phyloP scores from a whole-genome alignment of 306 rosid species.

The Quercus cerris region DNA sequence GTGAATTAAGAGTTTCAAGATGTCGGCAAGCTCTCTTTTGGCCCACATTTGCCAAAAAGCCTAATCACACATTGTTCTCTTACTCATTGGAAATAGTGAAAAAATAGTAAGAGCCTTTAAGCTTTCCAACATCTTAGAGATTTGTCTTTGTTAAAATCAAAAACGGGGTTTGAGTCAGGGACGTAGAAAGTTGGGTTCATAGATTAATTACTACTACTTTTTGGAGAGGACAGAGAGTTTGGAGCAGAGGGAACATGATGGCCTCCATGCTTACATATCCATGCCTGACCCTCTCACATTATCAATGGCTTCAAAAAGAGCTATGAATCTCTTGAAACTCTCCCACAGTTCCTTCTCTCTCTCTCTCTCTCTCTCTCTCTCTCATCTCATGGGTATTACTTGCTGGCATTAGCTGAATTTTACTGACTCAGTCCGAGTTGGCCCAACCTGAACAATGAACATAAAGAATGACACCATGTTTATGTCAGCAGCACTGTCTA shows the following conservation, averaged over 20 bases:
- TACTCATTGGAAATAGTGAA: conserved; percentile 20
- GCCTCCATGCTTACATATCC: conserved; percentile 60
- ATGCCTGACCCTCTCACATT: conserved; percentile 28
- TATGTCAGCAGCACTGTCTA: conserved; percentile 44
- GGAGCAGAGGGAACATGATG: conserved; percentile 80
- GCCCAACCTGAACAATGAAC: not conserved
- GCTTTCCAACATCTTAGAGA: conserved; percentile 36
- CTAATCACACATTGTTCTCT: conserved; percentile 24
- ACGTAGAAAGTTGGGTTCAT: conserved; percentile 23
- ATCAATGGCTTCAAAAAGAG: conserved; percentile 32
- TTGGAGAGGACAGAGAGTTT: conserved; percentile 47
- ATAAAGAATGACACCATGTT: conserved; percentile 42
- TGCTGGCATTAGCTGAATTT: conserved; percentile 7
- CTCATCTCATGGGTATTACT: not conserved
- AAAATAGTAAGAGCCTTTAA: not conserved
- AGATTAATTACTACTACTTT: conserved; percentile 25
- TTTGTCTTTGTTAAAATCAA: conserved; percentile 34
- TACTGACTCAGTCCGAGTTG: conserved; percentile 8
- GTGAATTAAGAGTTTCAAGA: conserved; percentile 38
- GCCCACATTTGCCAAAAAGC: conserved; percentile 22
- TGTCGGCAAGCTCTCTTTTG: conserved; percentile 28
- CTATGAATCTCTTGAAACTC: conserved; percentile 30
- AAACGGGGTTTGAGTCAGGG: conserved; percentile 16
- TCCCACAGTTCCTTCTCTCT: not conserved
- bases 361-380: not conserved